Evolutionary conservation across 306 rosid genomes (phyloP), one percentile per base, ranked within the genome.

Genomic region (Lathyrus tuberosus): DNA sequence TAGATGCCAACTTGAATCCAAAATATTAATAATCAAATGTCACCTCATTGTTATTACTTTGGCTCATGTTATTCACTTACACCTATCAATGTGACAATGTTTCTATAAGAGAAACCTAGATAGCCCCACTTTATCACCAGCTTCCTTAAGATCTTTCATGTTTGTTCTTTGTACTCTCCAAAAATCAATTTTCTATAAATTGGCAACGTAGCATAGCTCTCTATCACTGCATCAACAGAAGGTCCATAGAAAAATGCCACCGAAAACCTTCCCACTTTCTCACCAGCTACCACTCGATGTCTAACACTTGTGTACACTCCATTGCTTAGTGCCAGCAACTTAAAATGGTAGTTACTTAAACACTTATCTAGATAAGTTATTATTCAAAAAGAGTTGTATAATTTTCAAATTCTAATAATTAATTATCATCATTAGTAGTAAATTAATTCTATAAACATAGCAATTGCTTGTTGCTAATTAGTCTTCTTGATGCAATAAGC

Each of bases 121-220:
- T 60, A 91, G 84, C 11, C 97, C 97, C 59, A 87, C 80, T 86
- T 89, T 89, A 57, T 84, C 84, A 61, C 97, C 97, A 8, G 66
- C 79, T 68, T 82, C 81, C 56, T 66, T 62, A 42, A 84, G 87
- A 72, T 91, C 97, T 66, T 78, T 86, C 14, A 74, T 5, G 33
- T 73, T 53, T 87, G 94, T 15, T 28, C 65, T 69, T 70, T 72
- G 42, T 79, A 89, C 70, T 91, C 91, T 77, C 46, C 16, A 56
- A 85, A 81, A 41, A 78, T 89, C 82, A 91, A 89, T 30, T 83
- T 54, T 61, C 65, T 87, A 56, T 85, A 91, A 60, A 83, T 0
- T 10, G 79, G 30, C 14, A 85, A 82, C 33, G 31, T 65, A 6
- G 43, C 61, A 44, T 70, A 33, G 72, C 91, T 79, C 74, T 71